Evolutionary conservation across 2,329 filamentous ascomycete species (phyloP), one percentile per base, ranked within the genome.

Genomic region (Colletotrichum spinosum): DNA sequence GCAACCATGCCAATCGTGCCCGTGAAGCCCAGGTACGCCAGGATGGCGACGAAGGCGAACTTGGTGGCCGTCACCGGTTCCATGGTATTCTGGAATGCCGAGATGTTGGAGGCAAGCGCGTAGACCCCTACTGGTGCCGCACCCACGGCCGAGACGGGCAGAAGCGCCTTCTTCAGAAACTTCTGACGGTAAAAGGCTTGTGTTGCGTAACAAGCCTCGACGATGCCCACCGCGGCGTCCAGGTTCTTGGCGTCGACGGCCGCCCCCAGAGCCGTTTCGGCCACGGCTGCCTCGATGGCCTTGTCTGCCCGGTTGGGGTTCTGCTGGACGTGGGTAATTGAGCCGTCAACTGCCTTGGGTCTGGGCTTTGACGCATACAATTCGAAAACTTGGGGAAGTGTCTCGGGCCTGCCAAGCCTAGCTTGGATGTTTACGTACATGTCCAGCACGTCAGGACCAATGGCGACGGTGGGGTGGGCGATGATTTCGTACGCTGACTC

Each of bases 311-410:
- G 84, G 68, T 90, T 89, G 13, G 93, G 90, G 46, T 91, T 92
- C 46, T 87, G 87, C 54, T 83, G 76, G 45, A 81, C 82, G 73
- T 89, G 93, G 68, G 80, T 79, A 56, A 92, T 80, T 8, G 85
- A 85, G 13, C 84, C 85, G 15, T 86, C 84, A 55, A 83, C 83
- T 71, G 88, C 81, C 55, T 84, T 79, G 2, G 94, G 92, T 68
- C 89, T 82, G 9, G 92, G 91, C 78, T 98, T 99, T 70, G 88
- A 87, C 53, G 93, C 92, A 76, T 95, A 98, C 57, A 97, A 84
- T 60, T 89, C 82, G 73, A 99, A 91, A 46, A 94, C 88, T 65
- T 90, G 86, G 7, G 95, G 93, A 68, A 98, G 87, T 49, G 92
- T 89, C 69, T 92, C 88, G 3, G 93, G 90, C 61, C 86, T 88